Conservation (phyloP, 768 basidiomycete species). For the Rhodotorula diobovata region DNA sequence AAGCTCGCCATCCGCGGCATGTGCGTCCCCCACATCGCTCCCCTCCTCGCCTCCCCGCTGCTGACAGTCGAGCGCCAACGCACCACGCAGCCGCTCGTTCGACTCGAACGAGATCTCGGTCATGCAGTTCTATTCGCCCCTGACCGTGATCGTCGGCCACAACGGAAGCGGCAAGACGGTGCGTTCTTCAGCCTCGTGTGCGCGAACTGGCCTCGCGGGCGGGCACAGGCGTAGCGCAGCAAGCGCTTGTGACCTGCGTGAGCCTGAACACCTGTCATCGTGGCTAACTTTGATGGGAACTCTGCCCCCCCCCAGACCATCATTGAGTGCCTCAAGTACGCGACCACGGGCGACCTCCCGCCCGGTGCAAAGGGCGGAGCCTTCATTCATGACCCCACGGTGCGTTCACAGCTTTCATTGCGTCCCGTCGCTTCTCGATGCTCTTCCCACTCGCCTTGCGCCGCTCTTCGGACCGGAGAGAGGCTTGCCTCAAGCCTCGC, state of each 20-base stretch:
- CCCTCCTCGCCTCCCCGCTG: too few relatives aligned
- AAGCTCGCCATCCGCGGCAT: constrained; percentile 41
- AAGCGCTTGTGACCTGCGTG: too few relatives aligned
- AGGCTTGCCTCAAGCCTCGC: too few relatives aligned
- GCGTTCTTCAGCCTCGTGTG: too few relatives aligned
- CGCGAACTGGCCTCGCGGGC: too few relatives aligned
- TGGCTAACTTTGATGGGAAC: too few relatives aligned
- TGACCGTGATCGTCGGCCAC: constrained; percentile 97
- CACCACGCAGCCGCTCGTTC: constrained; percentile 69
- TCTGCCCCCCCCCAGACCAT: constrained; percentile 59
- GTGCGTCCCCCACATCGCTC: background rate
- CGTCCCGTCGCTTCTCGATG: background rate
- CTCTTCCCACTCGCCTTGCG: too few relatives aligned
- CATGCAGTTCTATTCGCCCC: constrained; percentile 94
- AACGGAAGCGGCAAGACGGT: constrained; percentile 96
- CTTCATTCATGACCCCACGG: constrained; percentile 83
- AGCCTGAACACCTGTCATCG: background rate
- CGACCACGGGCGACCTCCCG: constrained; percentile 95
- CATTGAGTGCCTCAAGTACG: constrained; percentile 99
- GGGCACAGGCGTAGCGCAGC: too few relatives aligned
- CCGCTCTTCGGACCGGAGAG: too few relatives aligned
- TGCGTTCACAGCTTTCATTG: background rate
- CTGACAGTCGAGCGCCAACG: background rate
- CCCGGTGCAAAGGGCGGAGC: constrained; percentile 98
- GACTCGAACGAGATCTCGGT: constrained; percentile 90